phyloP scores from a whole-genome alignment of 495 filamentous ascomycete species.

The Penicillium alfredii region DNA sequence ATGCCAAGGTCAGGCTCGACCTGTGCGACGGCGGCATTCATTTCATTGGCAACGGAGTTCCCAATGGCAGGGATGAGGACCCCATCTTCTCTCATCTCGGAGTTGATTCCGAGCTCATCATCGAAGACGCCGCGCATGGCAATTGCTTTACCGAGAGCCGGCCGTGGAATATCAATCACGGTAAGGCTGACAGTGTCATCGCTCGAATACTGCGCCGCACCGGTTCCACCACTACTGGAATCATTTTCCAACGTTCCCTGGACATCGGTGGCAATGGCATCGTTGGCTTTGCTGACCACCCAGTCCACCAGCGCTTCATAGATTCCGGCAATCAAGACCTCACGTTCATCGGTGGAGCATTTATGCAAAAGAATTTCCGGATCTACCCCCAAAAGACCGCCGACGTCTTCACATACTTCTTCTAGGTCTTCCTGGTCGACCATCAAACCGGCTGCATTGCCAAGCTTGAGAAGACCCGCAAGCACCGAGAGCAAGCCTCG shows the following conservation, averaged over 20 bases:
- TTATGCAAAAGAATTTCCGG: conserved; percentile 75
- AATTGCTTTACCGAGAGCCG: conserved; percentile 74
- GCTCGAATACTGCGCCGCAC: conserved; percentile 48
- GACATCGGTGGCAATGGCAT: conserved; percentile 75
- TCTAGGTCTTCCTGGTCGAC: conserved; percentile 84
- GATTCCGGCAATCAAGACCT: conserved; percentile 73
- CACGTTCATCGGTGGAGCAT: conserved; percentile 76
- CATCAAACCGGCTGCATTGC: conserved; percentile 77
- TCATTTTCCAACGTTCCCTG: conserved; percentile 58
- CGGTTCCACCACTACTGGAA: conserved; percentile 50
- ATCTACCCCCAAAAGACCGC: conserved; percentile 76
- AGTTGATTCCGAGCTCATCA: conserved; percentile 84
- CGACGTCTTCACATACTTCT: conserved; percentile 83
- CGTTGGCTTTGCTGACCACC: conserved; percentile 84
- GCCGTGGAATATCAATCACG: conserved; percentile 76
- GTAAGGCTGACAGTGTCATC: conserved; percentile 88
- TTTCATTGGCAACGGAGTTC: conserved; percentile 76
- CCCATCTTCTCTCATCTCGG: conserved; percentile 94
- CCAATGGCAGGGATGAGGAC: conserved; percentile 62
- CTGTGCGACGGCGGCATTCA: conserved; percentile 72
- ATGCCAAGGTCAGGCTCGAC: conserved; percentile 80
- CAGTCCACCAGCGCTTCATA: conserved; percentile 96
- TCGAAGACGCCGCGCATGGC: conserved; percentile 88
- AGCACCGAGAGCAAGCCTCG: conserved; percentile 77
- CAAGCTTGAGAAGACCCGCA: conserved; percentile 83